These are phyloP conservation scores for Gryganskiella cystojenkinii DNA, from an alignment of 192 early-diverging fungal genomes.

Conservation along the genomic window DNA sequence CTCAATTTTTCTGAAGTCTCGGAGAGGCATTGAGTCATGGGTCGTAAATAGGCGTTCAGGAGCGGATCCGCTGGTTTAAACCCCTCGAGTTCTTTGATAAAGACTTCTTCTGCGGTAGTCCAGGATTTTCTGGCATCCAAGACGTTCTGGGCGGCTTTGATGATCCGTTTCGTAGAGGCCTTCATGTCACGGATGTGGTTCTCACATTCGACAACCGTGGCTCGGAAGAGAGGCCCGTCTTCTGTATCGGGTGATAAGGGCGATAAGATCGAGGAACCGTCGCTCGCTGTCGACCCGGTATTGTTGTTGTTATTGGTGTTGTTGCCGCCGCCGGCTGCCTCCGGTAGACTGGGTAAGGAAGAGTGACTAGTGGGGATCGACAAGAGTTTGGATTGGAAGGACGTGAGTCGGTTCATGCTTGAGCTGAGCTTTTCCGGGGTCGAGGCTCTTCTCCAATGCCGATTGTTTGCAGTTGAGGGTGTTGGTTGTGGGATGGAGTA, in stretches of 20 bases:
- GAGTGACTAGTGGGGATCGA: conserved; percentile 17
- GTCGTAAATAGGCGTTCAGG: conserved; percentile 42
- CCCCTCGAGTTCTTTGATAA: conserved; percentile 59
- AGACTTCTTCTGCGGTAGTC: conserved; percentile 55
- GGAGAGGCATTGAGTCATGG: conserved; percentile 37
- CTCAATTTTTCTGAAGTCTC: conserved; percentile 24
- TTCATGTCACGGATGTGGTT: conserved; percentile 68
- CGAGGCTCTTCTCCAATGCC: conserved; percentile 41
- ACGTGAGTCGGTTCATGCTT: conserved; percentile 4
- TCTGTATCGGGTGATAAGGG: conserved; percentile 59
- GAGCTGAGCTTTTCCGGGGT: conserved; percentile 23
- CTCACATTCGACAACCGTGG: conserved; percentile 66
- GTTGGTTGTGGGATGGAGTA: conserved; percentile 2
- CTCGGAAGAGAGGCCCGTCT: conserved; percentile 74
- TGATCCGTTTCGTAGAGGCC: conserved; percentile 63
- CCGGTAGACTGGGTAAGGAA: conserved; percentile 34
- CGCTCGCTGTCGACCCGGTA: not conserved
- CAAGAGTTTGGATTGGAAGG: conserved; percentile 12
- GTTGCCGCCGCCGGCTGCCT: conserved; percentile 5
- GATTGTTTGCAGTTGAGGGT: conserved; percentile 2
- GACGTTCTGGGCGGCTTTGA: conserved; percentile 61
- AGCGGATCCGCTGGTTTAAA: conserved; percentile 48
- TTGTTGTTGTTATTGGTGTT: not conserved
- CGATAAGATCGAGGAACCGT: not conserved
- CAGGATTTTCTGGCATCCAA: conserved; percentile 56